These are phyloP conservation scores for Pholiota conissans DNA, from an alignment of 768 basidiomycete species.

Conservation along the genomic window DNA sequence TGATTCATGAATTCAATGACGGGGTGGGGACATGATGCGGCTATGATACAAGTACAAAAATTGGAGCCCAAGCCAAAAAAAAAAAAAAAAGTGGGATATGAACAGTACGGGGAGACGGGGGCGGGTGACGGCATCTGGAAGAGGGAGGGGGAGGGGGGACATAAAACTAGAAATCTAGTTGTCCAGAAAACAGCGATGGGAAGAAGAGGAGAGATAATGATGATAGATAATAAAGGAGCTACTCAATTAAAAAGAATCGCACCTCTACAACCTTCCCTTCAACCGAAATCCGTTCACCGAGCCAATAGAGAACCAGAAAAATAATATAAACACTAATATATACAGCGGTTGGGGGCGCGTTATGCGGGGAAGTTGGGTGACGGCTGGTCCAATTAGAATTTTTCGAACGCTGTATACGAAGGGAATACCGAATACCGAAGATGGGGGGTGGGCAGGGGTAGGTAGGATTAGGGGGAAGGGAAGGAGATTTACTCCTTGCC, in stretches of 20 bases:
- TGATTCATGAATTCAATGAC: background rate
- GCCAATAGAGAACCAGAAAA: background rate
- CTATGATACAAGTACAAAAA: background rate
- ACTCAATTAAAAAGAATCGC: background rate
- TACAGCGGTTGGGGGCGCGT: background rate
- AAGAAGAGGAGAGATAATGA: no score
- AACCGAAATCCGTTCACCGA: background rate
- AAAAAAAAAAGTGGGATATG: background rate
- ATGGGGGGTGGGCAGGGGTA: no score
- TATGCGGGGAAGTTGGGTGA: background rate
- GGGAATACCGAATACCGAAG: background rate
- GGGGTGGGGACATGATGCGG: background rate
- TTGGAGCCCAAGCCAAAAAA: background rate
- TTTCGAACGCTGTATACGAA: background rate
- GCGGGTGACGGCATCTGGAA: background rate
- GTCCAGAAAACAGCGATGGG: no score
- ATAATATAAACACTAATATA: background rate
- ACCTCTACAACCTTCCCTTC: background rate
- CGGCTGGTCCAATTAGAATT: background rate
- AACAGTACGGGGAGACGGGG: no score
- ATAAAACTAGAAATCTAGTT: background rate
- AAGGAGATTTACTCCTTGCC: slow-evolving; percentile 18
- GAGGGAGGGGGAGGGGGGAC: background rate
- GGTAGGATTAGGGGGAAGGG: background rate
- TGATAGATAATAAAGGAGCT: no score